Base-by-base conservation (phyloP, 192 early-diverging fungal species). In the Backusella mclennaniae region DNA sequence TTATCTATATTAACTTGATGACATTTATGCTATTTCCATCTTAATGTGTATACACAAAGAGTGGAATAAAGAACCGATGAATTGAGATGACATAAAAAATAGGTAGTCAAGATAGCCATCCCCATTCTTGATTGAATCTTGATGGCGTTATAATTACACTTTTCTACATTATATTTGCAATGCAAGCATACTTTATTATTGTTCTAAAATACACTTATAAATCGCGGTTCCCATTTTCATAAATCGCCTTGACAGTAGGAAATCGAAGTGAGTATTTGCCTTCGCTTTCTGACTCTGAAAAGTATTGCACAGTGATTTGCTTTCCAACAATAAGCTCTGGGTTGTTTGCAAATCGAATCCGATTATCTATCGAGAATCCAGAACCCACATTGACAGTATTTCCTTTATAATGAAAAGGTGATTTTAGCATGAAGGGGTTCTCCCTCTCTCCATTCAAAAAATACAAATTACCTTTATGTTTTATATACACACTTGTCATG, bases 361-460 rank as follows among this genome's bases (percentile, higher is more conserved):
- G 77, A n/a, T 89, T 79, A 1, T 83, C 66, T 15, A 82, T 56
- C 0, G 80, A 73, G 56, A 89, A 85, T 0, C 88, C 88, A 46
- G 88, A 85, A n/a, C 88, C 88, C 6, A 89, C 86, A 46, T 84
- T 73, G 4, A 89, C 88, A n/a, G 75, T 53, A 69, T 83, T 82
- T 0, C 84, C 84, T 63, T 63, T 63, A 26, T 46, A 35, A 42
- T 17, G 15, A 49, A 69, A n/a, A 19, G 38, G 41, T 6, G 36
- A 31, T 17, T 26, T 35, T 8, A 26, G 52, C 6, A 6, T 14
- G 2, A 33, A 33, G 33, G 33, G 33, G 3, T 53, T 38, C 2
- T 6, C 19, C 11, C 1, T 36, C 9, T 73, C 29, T 52, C 4
- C 15, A n/a, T n/a, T 52, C 6, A 4, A 21, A 56, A 15, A 29